phyloP scores from a whole-genome alignment of 2,329 filamentous ascomycete species.

The Hortaea werneckii region DNA sequence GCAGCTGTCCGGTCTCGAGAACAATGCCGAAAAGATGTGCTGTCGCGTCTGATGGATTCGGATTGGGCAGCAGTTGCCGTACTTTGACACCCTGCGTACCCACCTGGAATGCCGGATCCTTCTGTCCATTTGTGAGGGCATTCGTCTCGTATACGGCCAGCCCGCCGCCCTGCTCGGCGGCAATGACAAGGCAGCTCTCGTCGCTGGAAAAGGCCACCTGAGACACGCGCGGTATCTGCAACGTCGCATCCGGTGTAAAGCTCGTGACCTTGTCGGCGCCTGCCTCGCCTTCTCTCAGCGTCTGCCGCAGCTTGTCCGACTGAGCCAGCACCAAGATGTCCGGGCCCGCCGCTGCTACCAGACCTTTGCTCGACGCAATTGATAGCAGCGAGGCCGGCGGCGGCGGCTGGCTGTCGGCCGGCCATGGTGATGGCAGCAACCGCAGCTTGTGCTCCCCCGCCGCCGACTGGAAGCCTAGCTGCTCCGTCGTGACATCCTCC shows the following conservation, averaged over 20 bases:
- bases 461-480: constrained; percentile 69
- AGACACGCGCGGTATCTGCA: constrained; percentile 68
- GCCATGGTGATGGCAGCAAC: constrained; percentile 68
- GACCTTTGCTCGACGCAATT: constrained; percentile 66
- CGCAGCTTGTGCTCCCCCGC: constrained; percentile 74
- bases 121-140: constrained; percentile 54
- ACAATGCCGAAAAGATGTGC: constrained; percentile 72
- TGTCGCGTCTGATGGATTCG: constrained; percentile 50
- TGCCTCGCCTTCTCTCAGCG: constrained; percentile 43
- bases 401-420: constrained; percentile 55
- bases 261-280: constrained; percentile 55
- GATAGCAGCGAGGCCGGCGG: constrained; percentile 73
- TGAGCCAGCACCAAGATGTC: constrained; percentile 65
- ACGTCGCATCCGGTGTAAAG: constrained; percentile 63
- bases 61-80: constrained; percentile 69
- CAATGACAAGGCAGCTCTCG: constrained; percentile 73
- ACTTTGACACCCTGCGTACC: constrained; percentile 65
- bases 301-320: constrained; percentile 67
- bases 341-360: constrained; percentile 80
- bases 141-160: constrained; percentile 74
- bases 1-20: constrained; percentile 66
- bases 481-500: constrained; percentile 68
- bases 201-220: constrained; percentile 88
- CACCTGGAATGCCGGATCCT: constrained; percentile 63
- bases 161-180: constrained; percentile 70